A percentile compares a stretch with the other conserved stretches of the same genome.
phyloP scores from a whole-genome alignment of 108 stramenopile species.

The Stephanodiscus minutulus region DNA sequence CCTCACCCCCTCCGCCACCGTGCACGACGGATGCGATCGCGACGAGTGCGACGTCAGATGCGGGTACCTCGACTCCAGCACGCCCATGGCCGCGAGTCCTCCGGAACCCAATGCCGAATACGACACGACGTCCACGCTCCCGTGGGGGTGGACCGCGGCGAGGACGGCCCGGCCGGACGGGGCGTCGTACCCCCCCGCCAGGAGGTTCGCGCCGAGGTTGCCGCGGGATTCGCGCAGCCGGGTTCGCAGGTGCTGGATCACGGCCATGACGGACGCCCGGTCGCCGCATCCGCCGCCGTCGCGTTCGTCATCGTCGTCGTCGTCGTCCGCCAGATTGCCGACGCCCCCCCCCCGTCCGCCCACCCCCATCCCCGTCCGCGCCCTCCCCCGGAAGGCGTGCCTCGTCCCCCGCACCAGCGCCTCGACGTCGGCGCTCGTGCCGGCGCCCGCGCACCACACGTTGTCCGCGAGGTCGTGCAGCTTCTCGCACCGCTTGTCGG shows the following conservation, averaged over 20 bases:
- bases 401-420: slow-evolving; percentile 58
- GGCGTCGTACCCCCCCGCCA: slow-evolving; percentile 70
- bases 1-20: slow-evolving; percentile 59
- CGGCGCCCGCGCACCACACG: slow-evolving; percentile 82
- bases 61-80: slow-evolving; percentile 68
- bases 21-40: slow-evolving; percentile 35
- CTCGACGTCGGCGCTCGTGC: slow-evolving; percentile 84
- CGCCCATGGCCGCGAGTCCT: slow-evolving; percentile 79
- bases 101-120: slow-evolving; percentile 85
- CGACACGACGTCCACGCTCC: slow-evolving; percentile 74
- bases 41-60: neutral
- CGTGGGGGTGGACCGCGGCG: slow-evolving; percentile 83
- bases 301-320: neutral
- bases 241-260: slow-evolving; percentile 62
- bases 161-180: slow-evolving; percentile 43
- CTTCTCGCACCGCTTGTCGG: slow-evolving; percentile 77
- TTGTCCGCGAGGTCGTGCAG: slow-evolving; percentile 61
- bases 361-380: slow-evolving; percentile 24
- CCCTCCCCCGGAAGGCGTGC: slow-evolving; percentile 46
- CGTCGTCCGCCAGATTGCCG: neutral
- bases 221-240: slow-evolving; percentile 54
- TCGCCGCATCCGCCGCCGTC: too few relatives aligned
- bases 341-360: slow-evolving; percentile 30
- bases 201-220: slow-evolving; percentile 69
- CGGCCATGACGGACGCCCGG: slow-evolving; percentile 37